These are phyloP conservation scores for Pseudogymnoascus destructans DNA, from an alignment of 2,329 filamentous ascomycete genomes.

Conservation along the genomic window DNA sequence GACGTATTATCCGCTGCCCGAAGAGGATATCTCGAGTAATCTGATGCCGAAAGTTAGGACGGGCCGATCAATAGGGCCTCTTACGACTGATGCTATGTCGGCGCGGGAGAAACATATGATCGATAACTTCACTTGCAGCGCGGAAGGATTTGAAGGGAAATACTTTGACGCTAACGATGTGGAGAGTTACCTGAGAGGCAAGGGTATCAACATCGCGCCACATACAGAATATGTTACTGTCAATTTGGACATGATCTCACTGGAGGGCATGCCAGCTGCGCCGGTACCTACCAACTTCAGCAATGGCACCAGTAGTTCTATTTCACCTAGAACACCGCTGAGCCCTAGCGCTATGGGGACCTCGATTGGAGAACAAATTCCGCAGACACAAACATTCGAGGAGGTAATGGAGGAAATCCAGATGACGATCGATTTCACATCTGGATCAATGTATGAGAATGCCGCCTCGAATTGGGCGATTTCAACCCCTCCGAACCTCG, in stretches of 20 bases:
- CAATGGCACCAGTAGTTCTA: neutral
- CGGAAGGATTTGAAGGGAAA: constrained; percentile 55
- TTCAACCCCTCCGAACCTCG: neutral
- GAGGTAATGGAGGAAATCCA: constrained; percentile 3
- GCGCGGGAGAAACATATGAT: constrained; percentile 33
- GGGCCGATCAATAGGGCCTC: constrained; percentile 37
- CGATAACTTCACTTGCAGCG: constrained; percentile 36
- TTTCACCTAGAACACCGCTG: neutral
- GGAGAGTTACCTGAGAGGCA: constrained; percentile 55
- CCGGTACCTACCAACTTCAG: neutral
- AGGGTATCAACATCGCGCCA: constrained; percentile 49
- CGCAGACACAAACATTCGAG: neutral
- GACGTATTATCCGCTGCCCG: constrained; percentile 41
- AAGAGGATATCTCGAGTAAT: constrained; percentile 18
- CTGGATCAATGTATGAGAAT: neutral
- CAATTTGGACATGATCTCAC: constrained; percentile 34
- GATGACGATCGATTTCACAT: constrained; percentile 3
- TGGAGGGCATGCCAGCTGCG: neutral
- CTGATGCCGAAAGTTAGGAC: constrained; percentile 23
- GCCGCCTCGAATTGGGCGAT: neutral
- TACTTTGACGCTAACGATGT: constrained; percentile 70
- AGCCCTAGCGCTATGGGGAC: neutral
- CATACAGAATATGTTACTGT: constrained; percentile 46
- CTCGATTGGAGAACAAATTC: neutral
- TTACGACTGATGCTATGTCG: constrained; percentile 29